Conservation (phyloP, 768 basidiomycete genomes). For the Agaricus sinodeliciosus region DNA sequence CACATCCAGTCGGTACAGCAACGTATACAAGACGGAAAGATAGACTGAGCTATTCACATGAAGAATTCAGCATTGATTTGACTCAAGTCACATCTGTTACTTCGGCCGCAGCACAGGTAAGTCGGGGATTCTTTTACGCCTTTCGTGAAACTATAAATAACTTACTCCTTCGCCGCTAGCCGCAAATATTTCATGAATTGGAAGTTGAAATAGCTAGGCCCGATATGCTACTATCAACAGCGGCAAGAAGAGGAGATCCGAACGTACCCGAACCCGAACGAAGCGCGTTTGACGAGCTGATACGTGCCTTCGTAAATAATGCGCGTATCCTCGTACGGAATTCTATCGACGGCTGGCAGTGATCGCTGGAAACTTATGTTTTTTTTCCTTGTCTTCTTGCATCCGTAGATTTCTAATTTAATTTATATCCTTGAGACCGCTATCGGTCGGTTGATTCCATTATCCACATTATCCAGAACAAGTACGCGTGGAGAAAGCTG, state of each 20-base stretch:
- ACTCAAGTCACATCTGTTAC: conserved; percentile 76
- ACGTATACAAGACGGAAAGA: conserved; percentile 74
- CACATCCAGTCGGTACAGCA: conserved; percentile 58
- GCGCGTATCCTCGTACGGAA: conserved; percentile 85
- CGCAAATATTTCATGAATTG: conserved; percentile 73
- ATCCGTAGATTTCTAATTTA: background rate
- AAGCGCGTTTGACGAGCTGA: conserved; percentile 81
- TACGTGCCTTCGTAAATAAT: conserved; percentile 91
- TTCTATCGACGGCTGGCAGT: conserved; percentile 23
- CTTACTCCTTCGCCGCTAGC: conserved; percentile 22
- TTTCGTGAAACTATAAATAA: background rate
- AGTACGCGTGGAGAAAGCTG: too few relatives aligned
- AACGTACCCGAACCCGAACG: conserved; percentile 56
- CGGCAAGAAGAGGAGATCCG: conserved; percentile 58
- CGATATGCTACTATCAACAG: conserved; percentile 63
- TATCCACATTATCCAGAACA: too few relatives aligned
- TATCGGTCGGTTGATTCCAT: too few relatives aligned
- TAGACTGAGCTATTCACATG: conserved; percentile 88
- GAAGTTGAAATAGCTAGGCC: conserved; percentile 84
- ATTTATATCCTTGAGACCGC: background rate
- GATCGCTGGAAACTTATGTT: background rate
- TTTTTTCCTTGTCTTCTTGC: background rate
- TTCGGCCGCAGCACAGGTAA: conserved; percentile 43
- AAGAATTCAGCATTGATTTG: conserved; percentile 88
- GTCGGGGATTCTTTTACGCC: conserved; percentile 14